Conservation (phyloP, 2,329 filamentous ascomycete species). For the Aspergillus sp. region DNA sequence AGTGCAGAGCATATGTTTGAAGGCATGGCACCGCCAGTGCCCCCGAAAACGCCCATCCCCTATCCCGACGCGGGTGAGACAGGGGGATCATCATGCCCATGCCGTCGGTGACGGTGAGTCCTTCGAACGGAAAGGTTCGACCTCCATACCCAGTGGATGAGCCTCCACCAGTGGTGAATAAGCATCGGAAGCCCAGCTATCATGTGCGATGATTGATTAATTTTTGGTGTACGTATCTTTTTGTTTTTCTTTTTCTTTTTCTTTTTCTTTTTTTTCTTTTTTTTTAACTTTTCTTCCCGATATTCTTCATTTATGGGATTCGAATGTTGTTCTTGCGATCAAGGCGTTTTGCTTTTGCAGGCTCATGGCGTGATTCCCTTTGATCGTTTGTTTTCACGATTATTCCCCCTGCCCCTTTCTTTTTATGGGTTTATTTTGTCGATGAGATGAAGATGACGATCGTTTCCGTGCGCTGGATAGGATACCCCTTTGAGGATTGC, state of each 20-base stretch:
- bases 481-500: too few relatives aligned
- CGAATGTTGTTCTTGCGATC: neutral
- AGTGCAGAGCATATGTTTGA: constrained; percentile 29
- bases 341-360: neutral
- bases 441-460: neutral
- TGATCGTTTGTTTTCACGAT: neutral
- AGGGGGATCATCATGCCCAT: constrained; percentile 29
- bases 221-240: constrained; percentile 5
- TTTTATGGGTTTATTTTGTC: neutral
- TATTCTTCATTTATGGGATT: neutral
- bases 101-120: constrained; percentile 25
- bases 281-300: constrained; percentile 1
- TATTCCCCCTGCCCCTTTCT: neutral
- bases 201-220: constrained; percentile 40
- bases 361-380: neutral
- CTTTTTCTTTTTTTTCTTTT: neutral
- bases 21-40: constrained; percentile 60
- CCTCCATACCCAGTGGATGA: constrained; percentile 80
- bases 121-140: constrained; percentile 20
- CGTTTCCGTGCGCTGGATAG: constrained; percentile 6
- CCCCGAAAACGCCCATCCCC: constrained; percentile 71
- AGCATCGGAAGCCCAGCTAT: constrained; percentile 78
- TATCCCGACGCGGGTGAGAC: constrained; percentile 37
- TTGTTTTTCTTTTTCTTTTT: constrained; percentile 6
- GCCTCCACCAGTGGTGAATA: constrained; percentile 77